Conservation (phyloP, 495 filamentous ascomycete genomes). For the Rhypophila decipiens region DNA sequence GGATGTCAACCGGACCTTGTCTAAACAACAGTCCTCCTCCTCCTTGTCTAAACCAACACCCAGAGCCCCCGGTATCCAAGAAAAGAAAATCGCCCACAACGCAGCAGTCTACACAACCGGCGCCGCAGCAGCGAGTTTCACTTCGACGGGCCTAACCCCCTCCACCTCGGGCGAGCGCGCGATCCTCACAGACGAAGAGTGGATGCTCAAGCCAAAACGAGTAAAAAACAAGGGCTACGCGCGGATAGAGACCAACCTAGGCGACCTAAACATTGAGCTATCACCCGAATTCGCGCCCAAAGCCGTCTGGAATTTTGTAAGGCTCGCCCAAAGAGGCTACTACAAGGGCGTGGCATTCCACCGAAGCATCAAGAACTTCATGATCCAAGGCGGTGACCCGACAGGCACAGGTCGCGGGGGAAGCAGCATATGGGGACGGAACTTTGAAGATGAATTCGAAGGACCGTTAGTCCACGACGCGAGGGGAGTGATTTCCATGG, state of each 20-base stretch:
- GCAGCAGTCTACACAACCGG: slow-evolving; percentile 87
- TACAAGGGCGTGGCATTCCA: slow-evolving; percentile 81
- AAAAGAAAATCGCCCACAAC: slow-evolving; percentile 63
- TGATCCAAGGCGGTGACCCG: slow-evolving; percentile 97
- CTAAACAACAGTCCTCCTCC: too few species aligned
- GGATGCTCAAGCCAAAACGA: slow-evolving; percentile 82
- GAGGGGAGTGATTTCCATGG: slow-evolving; percentile 83
- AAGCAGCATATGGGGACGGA: slow-evolving; percentile 78
- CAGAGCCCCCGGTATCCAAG: slow-evolving; percentile 35
- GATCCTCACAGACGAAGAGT: slow-evolving; percentile 84
- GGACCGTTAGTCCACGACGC: slow-evolving; percentile 74
- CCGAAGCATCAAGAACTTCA: slow-evolving; percentile 89
- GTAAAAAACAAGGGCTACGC: slow-evolving; percentile 89
- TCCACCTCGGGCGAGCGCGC: slow-evolving; percentile 82
- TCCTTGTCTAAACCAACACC: slow-evolving; percentile 5
- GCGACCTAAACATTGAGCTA: slow-evolving; percentile 83
- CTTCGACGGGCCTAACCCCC: slow-evolving; percentile 86
- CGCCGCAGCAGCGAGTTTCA: slow-evolving; percentile 87
- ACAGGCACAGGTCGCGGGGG: slow-evolving; percentile 88
- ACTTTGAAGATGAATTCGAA: slow-evolving; percentile 89
- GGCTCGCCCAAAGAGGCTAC: slow-evolving; percentile 81
- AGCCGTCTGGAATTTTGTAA: slow-evolving; percentile 95
- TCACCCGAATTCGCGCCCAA: slow-evolving; percentile 82
- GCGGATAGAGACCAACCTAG: slow-evolving; percentile 74
- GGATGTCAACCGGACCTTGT: slow-evolving; percentile 48